Evolutionary conservation across 169 alveolate genomes (phyloP).

Genomic region (Eimeria sp.): DNA sequence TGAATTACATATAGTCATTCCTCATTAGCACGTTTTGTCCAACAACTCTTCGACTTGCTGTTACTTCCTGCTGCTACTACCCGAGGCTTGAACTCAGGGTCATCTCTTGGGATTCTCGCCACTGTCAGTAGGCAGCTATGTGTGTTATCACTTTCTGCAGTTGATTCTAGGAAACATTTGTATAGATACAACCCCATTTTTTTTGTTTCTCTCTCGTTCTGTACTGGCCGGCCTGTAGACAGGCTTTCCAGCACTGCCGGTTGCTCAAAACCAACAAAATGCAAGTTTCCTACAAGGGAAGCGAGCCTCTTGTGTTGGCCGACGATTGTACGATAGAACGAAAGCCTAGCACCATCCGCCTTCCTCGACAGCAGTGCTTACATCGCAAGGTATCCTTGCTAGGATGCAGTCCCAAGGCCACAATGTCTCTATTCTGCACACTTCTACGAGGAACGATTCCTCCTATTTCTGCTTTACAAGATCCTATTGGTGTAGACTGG

Average conservation of each 20-base stretch:
- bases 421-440: constrained; percentile 39
- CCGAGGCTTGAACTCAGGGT: not conserved
- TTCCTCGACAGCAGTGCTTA: not conserved
- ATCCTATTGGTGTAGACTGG: constrained; percentile 67
- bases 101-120: not conserved
- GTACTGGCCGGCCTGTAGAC: not conserved
- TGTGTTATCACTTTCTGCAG: not conserved
- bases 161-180: not conserved
- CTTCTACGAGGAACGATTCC: constrained; percentile 19
- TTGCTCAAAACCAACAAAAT: not conserved
- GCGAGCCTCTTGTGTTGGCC: not conserved
- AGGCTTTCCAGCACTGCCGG: not conserved
- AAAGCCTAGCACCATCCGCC: not conserved
- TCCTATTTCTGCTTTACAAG: not conserved
- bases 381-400: constrained; percentile 53
- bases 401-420: constrained; percentile 18
- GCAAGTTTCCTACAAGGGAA: not conserved
- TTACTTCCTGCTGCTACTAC: not conserved
- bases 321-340: not conserved
- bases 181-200: not conserved
- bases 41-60: not conserved
- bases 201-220: not conserved
- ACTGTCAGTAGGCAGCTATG: not conserved
- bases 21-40: not conserved
- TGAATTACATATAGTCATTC: not conserved